These are phyloP conservation scores for Marchantia polymorpha DNA, from an alignment of 225 moss, liverwort and hornwort species.

Conservation along the genomic window DNA sequence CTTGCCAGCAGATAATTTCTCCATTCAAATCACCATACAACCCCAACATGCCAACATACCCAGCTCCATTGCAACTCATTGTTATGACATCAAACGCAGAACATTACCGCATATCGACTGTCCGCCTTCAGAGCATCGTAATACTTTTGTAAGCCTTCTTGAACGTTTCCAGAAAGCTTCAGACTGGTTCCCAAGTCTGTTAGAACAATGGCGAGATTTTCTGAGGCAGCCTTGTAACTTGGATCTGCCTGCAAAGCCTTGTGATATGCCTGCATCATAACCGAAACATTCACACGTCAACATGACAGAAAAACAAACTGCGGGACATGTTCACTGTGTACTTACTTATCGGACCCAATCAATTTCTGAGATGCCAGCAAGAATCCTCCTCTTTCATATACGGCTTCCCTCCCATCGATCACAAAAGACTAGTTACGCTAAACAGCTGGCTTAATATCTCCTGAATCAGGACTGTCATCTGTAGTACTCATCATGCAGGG, in stretches of 20 bases:
- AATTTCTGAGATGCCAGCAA: neutral
- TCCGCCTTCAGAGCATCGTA: conserved; percentile 98
- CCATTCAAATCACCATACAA: neutral
- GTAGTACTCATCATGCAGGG: neutral
- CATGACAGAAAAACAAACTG: neutral
- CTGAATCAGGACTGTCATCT: neutral
- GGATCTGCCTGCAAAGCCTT: conserved; percentile 83
- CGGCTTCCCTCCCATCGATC: neutral
- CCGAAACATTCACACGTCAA: neutral
- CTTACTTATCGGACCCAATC: neutral
- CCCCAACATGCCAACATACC: neutral
- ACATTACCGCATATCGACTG: conserved; percentile 90
- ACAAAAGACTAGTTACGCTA: neutral
- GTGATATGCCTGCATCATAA: conserved; percentile 62
- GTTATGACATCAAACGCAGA: neutral
- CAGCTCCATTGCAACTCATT: neutral
- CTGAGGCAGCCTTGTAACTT: conserved; percentile 75
- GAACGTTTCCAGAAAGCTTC: conserved; percentile 89
- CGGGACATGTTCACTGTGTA: neutral
- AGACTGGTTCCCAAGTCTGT: conserved; percentile 97
- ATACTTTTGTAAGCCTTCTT: conserved; percentile 91
- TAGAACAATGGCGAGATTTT: conserved; percentile 87
- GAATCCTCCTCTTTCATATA: neutral
- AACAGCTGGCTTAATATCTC: neutral
- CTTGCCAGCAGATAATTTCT: neutral